These are phyloP conservation scores for Tricholoma sp. DNA, from an alignment of 768 basidiomycete species.

Conservation along the genomic window DNA sequence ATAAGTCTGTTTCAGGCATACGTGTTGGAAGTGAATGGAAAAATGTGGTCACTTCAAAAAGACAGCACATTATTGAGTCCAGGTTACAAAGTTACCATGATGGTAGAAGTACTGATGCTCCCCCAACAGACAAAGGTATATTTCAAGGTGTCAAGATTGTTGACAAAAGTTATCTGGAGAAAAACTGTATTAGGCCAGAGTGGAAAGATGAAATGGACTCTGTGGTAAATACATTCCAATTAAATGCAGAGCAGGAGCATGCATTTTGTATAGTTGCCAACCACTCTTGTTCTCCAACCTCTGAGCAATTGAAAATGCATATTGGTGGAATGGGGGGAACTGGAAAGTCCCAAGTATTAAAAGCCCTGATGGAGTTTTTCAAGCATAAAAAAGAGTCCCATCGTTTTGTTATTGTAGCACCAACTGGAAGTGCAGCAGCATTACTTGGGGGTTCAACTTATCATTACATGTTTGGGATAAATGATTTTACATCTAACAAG, in stretches of 20 bases:
- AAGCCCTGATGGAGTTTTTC: conserved; percentile 1
- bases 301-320: too few species aligned
- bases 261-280: conserved; percentile 16
- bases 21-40: not conserved
- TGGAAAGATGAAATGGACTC: not conserved
- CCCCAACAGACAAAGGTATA: not conserved
- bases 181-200: not conserved
- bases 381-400: conserved; percentile 17
- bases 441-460: conserved; percentile 24
- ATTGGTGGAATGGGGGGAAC: too few species aligned
- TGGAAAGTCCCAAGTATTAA: too few species aligned
- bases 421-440: conserved; percentile 23
- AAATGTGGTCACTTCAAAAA: not conserved
- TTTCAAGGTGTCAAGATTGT: conserved; percentile 5
- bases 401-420: conserved; percentile 21
- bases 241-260: conserved; percentile 8
- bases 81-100: not conserved
- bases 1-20: not conserved
- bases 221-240: not conserved
- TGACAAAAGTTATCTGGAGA: conserved; percentile 6
- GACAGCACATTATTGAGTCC: not conserved
- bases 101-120: not conserved
- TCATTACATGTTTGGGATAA: conserved; percentile 13
- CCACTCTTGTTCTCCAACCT: conserved; percentile 6
- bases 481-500: conserved; percentile 4